These are phyloP conservation scores for Juncus effusus DNA, from an alignment of 176 grass and related monocot genomes.

Conservation along the genomic window DNA sequence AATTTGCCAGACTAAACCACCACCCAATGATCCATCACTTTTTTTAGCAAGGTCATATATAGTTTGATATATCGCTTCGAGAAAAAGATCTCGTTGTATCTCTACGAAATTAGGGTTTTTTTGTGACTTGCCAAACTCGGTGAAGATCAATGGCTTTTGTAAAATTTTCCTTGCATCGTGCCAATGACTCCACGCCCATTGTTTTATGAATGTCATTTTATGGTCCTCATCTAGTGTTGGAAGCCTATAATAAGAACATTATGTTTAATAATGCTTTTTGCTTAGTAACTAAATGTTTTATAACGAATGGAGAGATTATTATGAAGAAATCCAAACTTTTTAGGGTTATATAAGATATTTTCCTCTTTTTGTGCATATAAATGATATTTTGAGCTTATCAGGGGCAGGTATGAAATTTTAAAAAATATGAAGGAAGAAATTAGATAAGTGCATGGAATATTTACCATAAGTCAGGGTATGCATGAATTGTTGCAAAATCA, in stretches of 20 bases:
- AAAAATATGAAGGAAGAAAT: background rate
- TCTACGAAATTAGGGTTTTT: constrained; percentile 19
- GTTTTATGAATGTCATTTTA: constrained; percentile 11
- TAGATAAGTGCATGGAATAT: background rate
- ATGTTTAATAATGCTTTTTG: too few relatives aligned
- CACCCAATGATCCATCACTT: constrained; percentile 18
- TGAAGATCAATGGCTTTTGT: constrained; percentile 29
- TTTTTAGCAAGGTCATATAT: constrained; percentile 19
- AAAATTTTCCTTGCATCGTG: constrained; percentile 11
- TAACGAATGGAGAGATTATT: too few relatives aligned
- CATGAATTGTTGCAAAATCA: constrained; percentile 87
- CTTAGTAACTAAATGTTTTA: too few relatives aligned
- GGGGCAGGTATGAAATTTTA: background rate
- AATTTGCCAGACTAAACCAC: constrained; percentile 37
- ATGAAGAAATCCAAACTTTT: too few relatives aligned
- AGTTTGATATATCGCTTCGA: background rate
- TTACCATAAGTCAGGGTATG: constrained; percentile 80
- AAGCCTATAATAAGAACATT: constrained; percentile 9
- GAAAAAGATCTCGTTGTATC: background rate
- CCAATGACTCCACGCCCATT: constrained; percentile 32
- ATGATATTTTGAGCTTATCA: constrained; percentile 2
- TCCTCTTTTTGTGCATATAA: background rate
- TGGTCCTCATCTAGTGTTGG: background rate
- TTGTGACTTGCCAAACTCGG: constrained; percentile 35
- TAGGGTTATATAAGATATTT: background rate